These are phyloP conservation scores for Mycena pura DNA, from an alignment of 768 basidiomycete genomes.

Conservation along the genomic window DNA sequence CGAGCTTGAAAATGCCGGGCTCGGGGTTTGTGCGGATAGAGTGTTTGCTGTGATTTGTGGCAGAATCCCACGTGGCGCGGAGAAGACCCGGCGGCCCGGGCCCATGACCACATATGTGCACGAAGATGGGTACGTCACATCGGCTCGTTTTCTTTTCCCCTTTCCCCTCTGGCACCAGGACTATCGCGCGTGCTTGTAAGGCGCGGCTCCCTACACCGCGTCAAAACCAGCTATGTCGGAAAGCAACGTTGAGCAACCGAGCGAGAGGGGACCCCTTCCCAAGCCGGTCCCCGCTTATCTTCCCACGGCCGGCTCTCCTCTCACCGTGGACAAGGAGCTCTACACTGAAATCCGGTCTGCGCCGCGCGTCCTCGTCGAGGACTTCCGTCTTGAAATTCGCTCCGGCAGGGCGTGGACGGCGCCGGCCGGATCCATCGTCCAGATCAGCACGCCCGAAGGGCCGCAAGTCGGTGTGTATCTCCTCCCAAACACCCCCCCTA, in stretches of 20 bases:
- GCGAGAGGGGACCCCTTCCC: constrained; percentile 10
- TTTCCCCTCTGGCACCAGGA: constrained; percentile 10
- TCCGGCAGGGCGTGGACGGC: constrained; percentile 30
- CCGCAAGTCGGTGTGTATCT: constrained; percentile 26
- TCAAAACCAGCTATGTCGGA: constrained; percentile 11
- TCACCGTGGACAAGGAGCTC: constrained; percentile 26
- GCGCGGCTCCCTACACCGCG: constrained; percentile 10
- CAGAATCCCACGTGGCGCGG: constrained; percentile 10
- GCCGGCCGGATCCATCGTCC: constrained; percentile 27
- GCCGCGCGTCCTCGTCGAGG: constrained; percentile 22
- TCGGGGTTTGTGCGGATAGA: constrained; percentile 9
- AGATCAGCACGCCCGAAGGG: constrained; percentile 30
- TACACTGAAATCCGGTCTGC: constrained; percentile 25
- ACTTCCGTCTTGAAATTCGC: constrained; percentile 28
- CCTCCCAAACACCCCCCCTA: constrained; percentile 11
- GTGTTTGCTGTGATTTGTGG: constrained; percentile 9
- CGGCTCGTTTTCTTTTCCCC: constrained; percentile 12
- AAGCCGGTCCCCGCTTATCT: constrained; percentile 14
- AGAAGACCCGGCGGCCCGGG: constrained; percentile 7
- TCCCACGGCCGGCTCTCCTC: constrained; percentile 16
- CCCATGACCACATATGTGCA: constrained; percentile 10
- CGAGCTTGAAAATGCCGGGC: constrained; percentile 12
- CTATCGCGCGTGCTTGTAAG: constrained; percentile 8
- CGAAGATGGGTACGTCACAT: constrained; percentile 9
- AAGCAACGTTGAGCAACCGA: constrained; percentile 12